Evolutionary conservation across 2,329 filamentous ascomycete species (phyloP).

Genomic region (Phialophora chinensis): DNA sequence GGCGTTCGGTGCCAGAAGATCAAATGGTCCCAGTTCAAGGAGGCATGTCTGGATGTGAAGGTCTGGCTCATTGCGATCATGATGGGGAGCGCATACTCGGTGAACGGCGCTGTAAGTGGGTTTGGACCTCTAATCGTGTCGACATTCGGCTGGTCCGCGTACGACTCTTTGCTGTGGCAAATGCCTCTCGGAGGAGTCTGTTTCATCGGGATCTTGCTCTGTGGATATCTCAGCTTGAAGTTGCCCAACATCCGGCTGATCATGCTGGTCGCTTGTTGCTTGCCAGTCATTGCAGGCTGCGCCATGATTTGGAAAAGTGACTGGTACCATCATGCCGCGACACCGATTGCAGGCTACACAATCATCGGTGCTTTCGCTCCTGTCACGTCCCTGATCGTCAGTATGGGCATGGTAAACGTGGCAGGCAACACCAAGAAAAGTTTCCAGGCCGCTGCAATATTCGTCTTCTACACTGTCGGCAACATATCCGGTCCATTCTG

Average conservation of each 20-base stretch:
- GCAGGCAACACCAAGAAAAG: conserved; percentile 80
- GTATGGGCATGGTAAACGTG: conserved; percentile 69
- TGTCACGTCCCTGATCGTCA: conserved; percentile 68
- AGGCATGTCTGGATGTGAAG: conserved; percentile 65
- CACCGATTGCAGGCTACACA: conserved; percentile 73
- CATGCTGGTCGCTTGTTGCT: conserved; percentile 69
- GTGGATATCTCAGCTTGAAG: conserved; percentile 67
- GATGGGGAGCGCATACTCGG: conserved; percentile 71
- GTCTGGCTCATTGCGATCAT: conserved; percentile 69
- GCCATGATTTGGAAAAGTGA: conserved; percentile 73
- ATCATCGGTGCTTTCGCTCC: conserved; percentile 76
- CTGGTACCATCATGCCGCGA: conserved; percentile 68
- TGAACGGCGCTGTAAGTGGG: conserved; percentile 70
- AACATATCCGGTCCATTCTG: conserved; percentile 72
- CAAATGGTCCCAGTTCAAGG: conserved; percentile 63
- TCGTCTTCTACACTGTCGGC: conserved; percentile 76
- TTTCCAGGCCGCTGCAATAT: conserved; percentile 74
- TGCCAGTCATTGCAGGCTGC: conserved; percentile 77
- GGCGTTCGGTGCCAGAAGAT: conserved; percentile 66
- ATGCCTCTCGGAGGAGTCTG: conserved; percentile 69
- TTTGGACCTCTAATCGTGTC: not conserved
- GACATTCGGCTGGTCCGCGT: conserved; percentile 6
- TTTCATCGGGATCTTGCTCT: conserved; percentile 68
- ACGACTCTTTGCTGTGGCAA: conserved; percentile 66
- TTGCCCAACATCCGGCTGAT: conserved; percentile 68